Base-by-base conservation (phyloP, 345 rosid species). In the Tarenaya hassleriana region DNA sequence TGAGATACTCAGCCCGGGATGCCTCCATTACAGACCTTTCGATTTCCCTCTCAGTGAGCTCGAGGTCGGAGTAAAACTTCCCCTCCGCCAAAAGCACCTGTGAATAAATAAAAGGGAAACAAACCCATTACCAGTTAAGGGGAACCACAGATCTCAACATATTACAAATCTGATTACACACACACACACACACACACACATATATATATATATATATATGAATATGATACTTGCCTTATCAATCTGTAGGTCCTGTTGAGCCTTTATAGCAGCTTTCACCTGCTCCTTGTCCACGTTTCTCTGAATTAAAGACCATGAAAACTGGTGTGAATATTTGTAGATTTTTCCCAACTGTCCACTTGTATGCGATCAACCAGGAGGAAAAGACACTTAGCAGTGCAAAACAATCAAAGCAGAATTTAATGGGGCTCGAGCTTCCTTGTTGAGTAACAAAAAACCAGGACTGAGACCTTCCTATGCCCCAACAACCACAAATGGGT, bases 41-140 rank as follows among this genome's bases (percentile, higher is more conserved):
- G 0, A 94, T 94, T 64, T 88, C 99, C 75, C 82, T 94, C 70
- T 94, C 96, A 1, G 99, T 94, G 38, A 88, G 87, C 76, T 94
- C 99, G 4, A 94, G 72, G 65, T 94, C 99, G 40, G 99, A 94
- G 73, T 84, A 82, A 55, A 46, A 67, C 49, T 66, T 60, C 38
- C 72, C 99, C 78, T 94, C 97, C 18, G 95, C 95, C 50, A 94
- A 58, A 44, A 94, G 97, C 40, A 95, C 97, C 99, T 94, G 83
- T 16, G 48, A 54, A n/a, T n/a, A n/a, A n/a, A n/a, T n/a, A 58
- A 49, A 17, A 32, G 32, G 29, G 29, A 2, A 24, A 24, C 29
- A 24, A 24, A 24, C 29, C 2, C 5, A 69, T 8, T 16, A 52
- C 5, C 55, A 51, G 41, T 18, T 33, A 58, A 3, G 8, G 55